Conservation (phyloP, 1,284 basidiomycete genomes). For the Fomitopsis schrenkii region DNA sequence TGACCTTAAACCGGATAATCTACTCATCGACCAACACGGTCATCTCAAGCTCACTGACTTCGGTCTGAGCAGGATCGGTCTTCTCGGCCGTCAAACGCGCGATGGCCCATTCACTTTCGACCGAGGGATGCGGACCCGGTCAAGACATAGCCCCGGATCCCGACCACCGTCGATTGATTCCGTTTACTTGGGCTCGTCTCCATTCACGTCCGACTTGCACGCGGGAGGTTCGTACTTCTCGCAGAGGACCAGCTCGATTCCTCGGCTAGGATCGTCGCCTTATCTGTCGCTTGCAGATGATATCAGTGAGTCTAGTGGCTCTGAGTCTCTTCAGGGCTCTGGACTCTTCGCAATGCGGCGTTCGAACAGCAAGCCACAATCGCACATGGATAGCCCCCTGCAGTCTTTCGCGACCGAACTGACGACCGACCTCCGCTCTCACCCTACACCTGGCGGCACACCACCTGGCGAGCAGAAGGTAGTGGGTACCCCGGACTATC, state of each 20-base stretch:
- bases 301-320: conserved; percentile 81
- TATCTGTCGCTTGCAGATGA: conserved; percentile 73
- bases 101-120: conserved; percentile 56
- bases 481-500: conserved; percentile 95
- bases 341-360: conserved; percentile 53
- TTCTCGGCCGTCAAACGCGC: conserved; percentile 93
- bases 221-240: conserved; percentile 75
- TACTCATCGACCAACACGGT: conserved; percentile 94
- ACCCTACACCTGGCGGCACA: conserved; percentile 57
- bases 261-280: conserved; percentile 59
- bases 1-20: conserved; percentile 97
- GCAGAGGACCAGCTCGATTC: conserved; percentile 53
- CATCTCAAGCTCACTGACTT: conserved; percentile 98
- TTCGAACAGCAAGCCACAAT: conserved; percentile 29
- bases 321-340: conserved; percentile 54
- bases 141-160: conserved; percentile 64
- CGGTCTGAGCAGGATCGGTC: conserved; percentile 94
- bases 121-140: conserved; percentile 40
- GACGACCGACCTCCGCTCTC: conserved; percentile 74
- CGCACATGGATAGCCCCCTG: conserved; percentile 66
- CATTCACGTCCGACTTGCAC: conserved; percentile 53
- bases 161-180: conserved; percentile 82
- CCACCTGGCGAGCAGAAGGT: conserved; percentile 87
- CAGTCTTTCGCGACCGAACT: conserved; percentile 80
- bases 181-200: conserved; percentile 66